Conservation (phyloP, 2,329 filamentous ascomycete genomes). For the Cladophialophora bantiana region DNA sequence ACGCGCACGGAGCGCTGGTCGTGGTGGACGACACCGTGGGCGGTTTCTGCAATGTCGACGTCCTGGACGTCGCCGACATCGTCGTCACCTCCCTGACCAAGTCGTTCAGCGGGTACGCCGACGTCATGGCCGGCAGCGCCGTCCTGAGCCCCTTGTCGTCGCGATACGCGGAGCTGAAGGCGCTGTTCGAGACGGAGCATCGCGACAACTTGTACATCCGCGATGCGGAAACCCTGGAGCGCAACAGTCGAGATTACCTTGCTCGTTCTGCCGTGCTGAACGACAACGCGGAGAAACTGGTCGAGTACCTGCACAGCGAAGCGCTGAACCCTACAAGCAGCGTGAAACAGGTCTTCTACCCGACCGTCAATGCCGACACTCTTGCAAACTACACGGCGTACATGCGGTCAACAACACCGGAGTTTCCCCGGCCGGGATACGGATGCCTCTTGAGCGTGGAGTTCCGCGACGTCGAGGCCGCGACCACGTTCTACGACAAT, state of each 20-base stretch:
- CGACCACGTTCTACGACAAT: slow-evolving; percentile 44
- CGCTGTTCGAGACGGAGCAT: slow-evolving; percentile 32
- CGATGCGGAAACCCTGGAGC: slow-evolving; percentile 39
- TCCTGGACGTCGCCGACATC: slow-evolving; percentile 58
- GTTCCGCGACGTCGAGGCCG: slow-evolving; percentile 45
- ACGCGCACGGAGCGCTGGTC: slow-evolving; percentile 44
- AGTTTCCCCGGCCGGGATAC: slow-evolving; percentile 60
- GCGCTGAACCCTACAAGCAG: slow-evolving; percentile 27
- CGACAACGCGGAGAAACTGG: slow-evolving; percentile 38
- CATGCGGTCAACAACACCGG: slow-evolving; percentile 44
- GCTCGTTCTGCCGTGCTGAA: slow-evolving; percentile 39
- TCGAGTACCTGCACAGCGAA: slow-evolving; percentile 36
- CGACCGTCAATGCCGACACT: slow-evolving; percentile 22
- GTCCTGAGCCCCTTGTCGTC: slow-evolving; percentile 58
- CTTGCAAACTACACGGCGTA: slow-evolving; percentile 35
- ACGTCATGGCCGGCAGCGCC: slow-evolving; percentile 62
- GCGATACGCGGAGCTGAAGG: slow-evolving; percentile 50
- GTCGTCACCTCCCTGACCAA: slow-evolving; percentile 65
- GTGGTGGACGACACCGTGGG: slow-evolving; percentile 50
- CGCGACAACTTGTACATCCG: slow-evolving; percentile 39
- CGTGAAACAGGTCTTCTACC: slow-evolving; percentile 41
- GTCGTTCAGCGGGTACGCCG: slow-evolving; percentile 63
- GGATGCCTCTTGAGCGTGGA: slow-evolving; percentile 63
- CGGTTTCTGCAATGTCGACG: slow-evolving; percentile 51
- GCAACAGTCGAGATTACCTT: slow-evolving; percentile 41